Conservation (phyloP, 371 early-diverging fungal species). For the Mucor mucedo region DNA sequence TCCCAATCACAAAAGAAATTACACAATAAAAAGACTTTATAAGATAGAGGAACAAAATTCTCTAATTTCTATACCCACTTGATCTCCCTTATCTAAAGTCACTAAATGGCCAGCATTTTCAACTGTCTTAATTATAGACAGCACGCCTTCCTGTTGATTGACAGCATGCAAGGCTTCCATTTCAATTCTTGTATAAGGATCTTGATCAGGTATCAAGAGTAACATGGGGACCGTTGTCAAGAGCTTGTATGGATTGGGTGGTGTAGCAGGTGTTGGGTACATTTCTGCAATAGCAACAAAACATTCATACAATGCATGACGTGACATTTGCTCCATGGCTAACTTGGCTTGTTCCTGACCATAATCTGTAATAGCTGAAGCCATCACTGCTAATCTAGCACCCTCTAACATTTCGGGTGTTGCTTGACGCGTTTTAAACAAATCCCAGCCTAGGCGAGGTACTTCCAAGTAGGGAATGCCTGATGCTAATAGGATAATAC, state of each 20-base stretch:
- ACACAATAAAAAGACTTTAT: conserved; percentile 10
- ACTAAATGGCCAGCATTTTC: conserved; percentile 40
- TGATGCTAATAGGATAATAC: conserved; percentile 35
- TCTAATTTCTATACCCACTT: conserved; percentile 23
- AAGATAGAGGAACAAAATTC: conserved; percentile 16
- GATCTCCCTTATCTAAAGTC: conserved; percentile 31
- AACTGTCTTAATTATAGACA: conserved; percentile 12
- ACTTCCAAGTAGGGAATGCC: conserved; percentile 27
- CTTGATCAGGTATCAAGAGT: conserved; percentile 35
- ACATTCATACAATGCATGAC: conserved; percentile 26
- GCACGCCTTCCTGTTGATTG: conserved; percentile 19
- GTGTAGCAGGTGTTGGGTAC: conserved; percentile 5
- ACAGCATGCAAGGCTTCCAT: conserved; percentile 31
- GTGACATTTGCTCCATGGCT: conserved; percentile 25
- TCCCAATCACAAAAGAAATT: conserved; percentile 40
- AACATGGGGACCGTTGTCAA: conserved; percentile 16
- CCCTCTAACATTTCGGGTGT: conserved; percentile 16
- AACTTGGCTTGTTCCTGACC: conserved; percentile 24
- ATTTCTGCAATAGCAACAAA: conserved; percentile 26
- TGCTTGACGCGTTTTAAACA: conserved; percentile 18
- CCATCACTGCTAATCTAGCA: conserved; percentile 23
- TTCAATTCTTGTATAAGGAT: conserved; percentile 25
- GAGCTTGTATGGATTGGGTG: neutral
- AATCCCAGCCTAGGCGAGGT: conserved; percentile 36
- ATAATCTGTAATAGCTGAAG: conserved; percentile 15